Percentiles rank a stretch among this genome's conserved stretches.
Conservation (phyloP, 805 yeast genomes). For the Naumovozyma baii region DNA sequence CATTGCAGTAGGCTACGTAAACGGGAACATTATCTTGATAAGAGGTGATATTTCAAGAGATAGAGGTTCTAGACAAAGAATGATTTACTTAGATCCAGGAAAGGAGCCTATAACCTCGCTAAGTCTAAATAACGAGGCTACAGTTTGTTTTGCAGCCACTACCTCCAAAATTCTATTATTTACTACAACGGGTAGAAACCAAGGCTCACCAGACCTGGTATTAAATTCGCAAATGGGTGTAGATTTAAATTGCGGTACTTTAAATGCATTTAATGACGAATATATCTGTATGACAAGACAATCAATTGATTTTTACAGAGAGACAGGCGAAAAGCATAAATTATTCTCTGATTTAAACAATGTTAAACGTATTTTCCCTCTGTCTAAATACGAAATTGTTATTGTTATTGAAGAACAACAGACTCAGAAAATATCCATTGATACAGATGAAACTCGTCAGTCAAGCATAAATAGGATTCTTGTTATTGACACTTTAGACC, state of each 20-base stretch:
- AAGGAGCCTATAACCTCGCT: slow-evolving; percentile 77
- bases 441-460: slow-evolving; percentile 27
- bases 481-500: slow-evolving; percentile 60
- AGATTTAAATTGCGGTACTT: slow-evolving; percentile 33
- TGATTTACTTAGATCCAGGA: slow-evolving; percentile 51
- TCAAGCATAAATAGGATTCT: slow-evolving; percentile 42
- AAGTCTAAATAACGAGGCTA: slow-evolving; percentile 41
- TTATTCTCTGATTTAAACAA: slow-evolving; percentile 51
- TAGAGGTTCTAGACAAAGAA: slow-evolving; percentile 79
- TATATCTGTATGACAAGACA: slow-evolving; percentile 58
- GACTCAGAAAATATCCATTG: slow-evolving; percentile 26
- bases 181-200: slow-evolving; percentile 69
- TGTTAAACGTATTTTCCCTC: slow-evolving; percentile 35
- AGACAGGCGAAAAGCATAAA: slow-evolving; percentile 43
- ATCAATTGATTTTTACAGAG: slow-evolving; percentile 54
- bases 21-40: slow-evolving; percentile 72
- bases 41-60: slow-evolving; percentile 86
- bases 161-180: slow-evolving; percentile 62
- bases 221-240: slow-evolving; percentile 41
- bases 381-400: slow-evolving; percentile 48
- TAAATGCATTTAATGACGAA: slow-evolving; percentile 35
- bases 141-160: slow-evolving; percentile 61
- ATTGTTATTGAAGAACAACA: slow-evolving; percentile 43
- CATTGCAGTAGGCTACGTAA: slow-evolving; percentile 23
- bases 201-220: slow-evolving; percentile 46